Base-by-base conservation (phyloP, 192 early-diverging fungal genomes). In the Coemansia erecta region DNA sequence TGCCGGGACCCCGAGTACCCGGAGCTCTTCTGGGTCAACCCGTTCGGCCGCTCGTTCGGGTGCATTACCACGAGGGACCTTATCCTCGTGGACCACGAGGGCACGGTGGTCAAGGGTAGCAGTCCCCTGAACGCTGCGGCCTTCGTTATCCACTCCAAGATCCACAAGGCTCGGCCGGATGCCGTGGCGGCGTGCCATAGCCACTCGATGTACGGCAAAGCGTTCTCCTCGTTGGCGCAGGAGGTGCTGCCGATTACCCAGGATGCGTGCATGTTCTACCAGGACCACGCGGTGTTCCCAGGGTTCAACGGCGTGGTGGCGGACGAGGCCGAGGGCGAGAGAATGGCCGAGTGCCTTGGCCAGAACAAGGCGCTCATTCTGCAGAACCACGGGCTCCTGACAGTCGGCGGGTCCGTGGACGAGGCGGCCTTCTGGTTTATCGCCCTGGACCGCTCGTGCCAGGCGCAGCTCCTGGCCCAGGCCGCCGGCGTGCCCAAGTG, bases 21-120 rank as follows among this genome's bases (percentile, higher is more conserved):
- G 0, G 77, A 81, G 14, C 48, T 83, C 4, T 86, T 85, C 60
- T 85, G 84, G 85, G 83, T 85, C n/a, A 86, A 86, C 33, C 71
- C 81, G 35, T 83, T 86, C 40, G 83, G 83, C 18, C 56, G 58
- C 33, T 70, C 81, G 58, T 86, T 86, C 59, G 68, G 73, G 1
- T 74, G 81, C 63, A 72, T 86, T 31, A 81, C 71, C 10, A 67
- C 80, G 17, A 76, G 73, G 48, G 83, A 85, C 53, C 68, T 86
- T 28, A 49, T 85, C n/a, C 73, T 86, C 8, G 82, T 85, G 0
- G 74, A 86, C 61, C 82, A 83, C 56, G 14, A 64, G 3, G 85
- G 85, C 44, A 61, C 58, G 0, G 79, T 86, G 45, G 66, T 85
- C 1, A 58, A 78, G 19, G 85, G 85, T 0, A 61, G 42, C 9